phyloP scores from a whole-genome alignment of 345 rosid genomes.

The Ailanthus altissimus region DNA sequence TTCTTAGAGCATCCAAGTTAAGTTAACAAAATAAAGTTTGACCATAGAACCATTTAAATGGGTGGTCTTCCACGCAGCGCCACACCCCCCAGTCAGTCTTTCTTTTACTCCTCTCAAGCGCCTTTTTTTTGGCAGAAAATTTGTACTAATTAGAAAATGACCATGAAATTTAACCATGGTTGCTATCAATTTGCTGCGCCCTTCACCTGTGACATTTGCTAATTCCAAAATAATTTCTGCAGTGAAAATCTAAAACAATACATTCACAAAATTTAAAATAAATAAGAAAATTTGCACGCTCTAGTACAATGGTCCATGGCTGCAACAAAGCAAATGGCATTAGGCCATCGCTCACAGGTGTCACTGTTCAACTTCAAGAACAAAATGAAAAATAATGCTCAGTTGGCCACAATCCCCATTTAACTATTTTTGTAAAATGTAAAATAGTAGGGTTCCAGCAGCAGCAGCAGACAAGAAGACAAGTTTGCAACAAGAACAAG shows the following conservation, averaged over 20 bases:
- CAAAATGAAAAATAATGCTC: background rate
- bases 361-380: background rate
- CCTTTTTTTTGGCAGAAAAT: too few species aligned
- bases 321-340: background rate
- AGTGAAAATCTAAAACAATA: background rate
- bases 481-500: constrained; percentile 26
- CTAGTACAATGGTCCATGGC: too few species aligned
- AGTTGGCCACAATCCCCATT: background rate
- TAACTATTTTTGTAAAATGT: background rate
- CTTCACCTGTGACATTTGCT: background rate
- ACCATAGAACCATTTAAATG: background rate
- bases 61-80: constrained; percentile 28
- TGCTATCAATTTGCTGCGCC: too few species aligned
- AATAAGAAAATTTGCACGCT: too few species aligned
- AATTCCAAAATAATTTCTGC: background rate
- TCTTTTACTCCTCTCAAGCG: background rate
- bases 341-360: background rate
- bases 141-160: too few species aligned
- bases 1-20: background rate
- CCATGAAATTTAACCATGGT: too few species aligned
- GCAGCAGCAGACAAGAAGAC: constrained; percentile 26
- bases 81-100: background rate
- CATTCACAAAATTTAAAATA: too few species aligned
- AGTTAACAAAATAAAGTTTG: background rate
- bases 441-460: constrained; percentile 2